phyloP scores from a whole-genome alignment of 129 eudicot species.

The Mikania micrantha region DNA sequence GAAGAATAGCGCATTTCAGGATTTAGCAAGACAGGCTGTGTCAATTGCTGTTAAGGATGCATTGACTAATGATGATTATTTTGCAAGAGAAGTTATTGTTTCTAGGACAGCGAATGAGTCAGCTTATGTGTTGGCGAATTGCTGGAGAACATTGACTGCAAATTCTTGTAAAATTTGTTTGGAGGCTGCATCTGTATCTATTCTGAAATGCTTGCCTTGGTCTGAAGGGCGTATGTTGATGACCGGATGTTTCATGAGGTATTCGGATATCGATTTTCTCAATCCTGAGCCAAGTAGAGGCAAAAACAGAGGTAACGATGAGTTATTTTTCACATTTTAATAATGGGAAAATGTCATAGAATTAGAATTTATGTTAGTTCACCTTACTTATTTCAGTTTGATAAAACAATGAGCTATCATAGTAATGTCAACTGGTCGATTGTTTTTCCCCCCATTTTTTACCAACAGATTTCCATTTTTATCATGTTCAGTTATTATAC shows the following conservation, averaged over 20 bases:
- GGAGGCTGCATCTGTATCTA: conserved; percentile 41
- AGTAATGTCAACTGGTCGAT: neutral
- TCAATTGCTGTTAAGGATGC: conserved; percentile 38
- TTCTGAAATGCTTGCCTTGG: conserved; percentile 58
- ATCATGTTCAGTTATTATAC: neutral
- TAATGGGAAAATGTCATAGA: neutral
- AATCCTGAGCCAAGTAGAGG: conserved; percentile 43
- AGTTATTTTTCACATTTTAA: neutral
- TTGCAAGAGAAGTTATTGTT: conserved; percentile 35
- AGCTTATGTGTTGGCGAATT: conserved; percentile 58
- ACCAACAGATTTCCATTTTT: neutral
- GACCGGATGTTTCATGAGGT: conserved; percentile 84
- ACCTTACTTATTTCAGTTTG: neutral
- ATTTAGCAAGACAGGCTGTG: conserved; percentile 39
- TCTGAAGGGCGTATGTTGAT: conserved; percentile 63
- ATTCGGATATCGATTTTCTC: conserved; percentile 65
- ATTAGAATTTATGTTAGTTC: neutral
- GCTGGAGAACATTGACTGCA: conserved; percentile 58
- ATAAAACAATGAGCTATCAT: neutral
- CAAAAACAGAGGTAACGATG: conserved; percentile 43
- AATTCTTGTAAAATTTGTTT: conserved; percentile 56
- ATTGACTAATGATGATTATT: conserved; percentile 26
- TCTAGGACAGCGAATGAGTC: conserved; percentile 36
- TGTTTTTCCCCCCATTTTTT: neutral
- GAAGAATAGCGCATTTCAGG: conserved; percentile 32